Percentiles rank a stretch among this genome's conserved stretches.
Evolutionary conservation across 2,329 filamentous ascomycete genomes (phyloP).

Genomic region (Pezicula neosporulosa): DNA sequence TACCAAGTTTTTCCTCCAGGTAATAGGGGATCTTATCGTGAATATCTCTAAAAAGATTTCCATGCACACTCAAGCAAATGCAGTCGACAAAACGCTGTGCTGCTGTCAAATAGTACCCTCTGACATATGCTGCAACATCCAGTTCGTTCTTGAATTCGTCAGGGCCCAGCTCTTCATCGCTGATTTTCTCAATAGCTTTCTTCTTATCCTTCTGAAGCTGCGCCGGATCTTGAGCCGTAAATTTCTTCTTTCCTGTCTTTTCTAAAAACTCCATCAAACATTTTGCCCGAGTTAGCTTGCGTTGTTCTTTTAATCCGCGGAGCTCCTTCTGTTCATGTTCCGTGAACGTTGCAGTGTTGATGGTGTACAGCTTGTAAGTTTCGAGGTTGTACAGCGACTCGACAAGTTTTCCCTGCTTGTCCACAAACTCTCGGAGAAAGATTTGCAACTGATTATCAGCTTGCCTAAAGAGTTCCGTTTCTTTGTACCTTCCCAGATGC

Average conservation of each 20-base stretch:
- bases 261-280: constrained; percentile 26
- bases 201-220: constrained; percentile 1
- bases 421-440: constrained; percentile 1
- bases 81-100: constrained; percentile 60
- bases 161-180: constrained; percentile 38
- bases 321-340: constrained; percentile 2
- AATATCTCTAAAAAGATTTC: constrained; percentile 7
- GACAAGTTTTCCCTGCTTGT: not conserved
- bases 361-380: constrained; percentile 2
- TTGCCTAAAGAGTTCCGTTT: constrained; percentile 7
- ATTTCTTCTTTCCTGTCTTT: not conserved
- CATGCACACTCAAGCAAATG: constrained; percentile 15
- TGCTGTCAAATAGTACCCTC: constrained; percentile 68
- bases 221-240: not conserved
- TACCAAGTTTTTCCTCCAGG: constrained; percentile 10
- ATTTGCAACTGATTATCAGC: not conserved
- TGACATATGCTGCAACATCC: constrained; percentile 57
- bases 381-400: constrained; percentile 5
- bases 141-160: constrained; percentile 61
- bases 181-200: not conserved
- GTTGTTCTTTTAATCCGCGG: constrained; percentile 38
- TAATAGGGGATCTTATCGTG: constrained; percentile 3
- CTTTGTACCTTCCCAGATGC: constrained; percentile 4
- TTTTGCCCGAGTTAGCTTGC: constrained; percentile 47
- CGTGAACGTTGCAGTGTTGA: constrained; percentile 3